These are phyloP conservation scores for Arachnopeziza araneosa DNA, from an alignment of 2,329 filamentous ascomycete species.

Conservation along the genomic window DNA sequence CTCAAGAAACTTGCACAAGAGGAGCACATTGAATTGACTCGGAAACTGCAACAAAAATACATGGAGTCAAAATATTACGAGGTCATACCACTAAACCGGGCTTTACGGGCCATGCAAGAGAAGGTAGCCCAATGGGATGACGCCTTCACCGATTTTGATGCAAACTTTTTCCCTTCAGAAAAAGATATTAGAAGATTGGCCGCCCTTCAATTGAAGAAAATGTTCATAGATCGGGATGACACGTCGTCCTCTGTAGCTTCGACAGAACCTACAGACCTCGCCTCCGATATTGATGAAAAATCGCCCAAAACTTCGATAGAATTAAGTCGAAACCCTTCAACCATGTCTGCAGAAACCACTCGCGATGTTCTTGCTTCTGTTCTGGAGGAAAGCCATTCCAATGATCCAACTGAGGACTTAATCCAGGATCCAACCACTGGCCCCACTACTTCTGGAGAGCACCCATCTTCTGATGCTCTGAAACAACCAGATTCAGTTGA, in stretches of 20 bases:
- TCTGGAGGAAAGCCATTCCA: conserved; percentile 46
- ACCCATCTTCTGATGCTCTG: background rate
- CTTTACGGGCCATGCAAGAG: conserved; percentile 85
- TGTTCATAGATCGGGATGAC: conserved; percentile 81
- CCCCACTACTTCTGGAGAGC: background rate
- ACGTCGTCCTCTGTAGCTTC: conserved; percentile 69
- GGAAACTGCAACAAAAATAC: conserved; percentile 82
- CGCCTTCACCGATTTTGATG: conserved; percentile 83
- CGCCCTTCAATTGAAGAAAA: conserved; percentile 85
- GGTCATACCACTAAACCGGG: conserved; percentile 85
- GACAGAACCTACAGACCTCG: conserved; percentile 57
- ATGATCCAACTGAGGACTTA: background rate
- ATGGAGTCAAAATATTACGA: conserved; percentile 95
- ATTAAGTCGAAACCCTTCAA: conserved; percentile 21
- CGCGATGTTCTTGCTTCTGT: conserved; percentile 60
- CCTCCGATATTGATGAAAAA: conserved; percentile 43
- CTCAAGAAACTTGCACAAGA: conserved; percentile 76
- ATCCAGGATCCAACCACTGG: background rate
- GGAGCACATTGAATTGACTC: conserved; percentile 68
- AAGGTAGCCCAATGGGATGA: conserved; percentile 92
- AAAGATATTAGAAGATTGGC: conserved; percentile 93
- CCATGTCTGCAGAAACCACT: conserved; percentile 55
- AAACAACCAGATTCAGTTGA: conserved; percentile 19
- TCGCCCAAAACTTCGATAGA: conserved; percentile 29
- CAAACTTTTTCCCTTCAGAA: conserved; percentile 86